Conservation (phyloP, 140 eudicot genomes). For the Oenanthe javanica region DNA sequence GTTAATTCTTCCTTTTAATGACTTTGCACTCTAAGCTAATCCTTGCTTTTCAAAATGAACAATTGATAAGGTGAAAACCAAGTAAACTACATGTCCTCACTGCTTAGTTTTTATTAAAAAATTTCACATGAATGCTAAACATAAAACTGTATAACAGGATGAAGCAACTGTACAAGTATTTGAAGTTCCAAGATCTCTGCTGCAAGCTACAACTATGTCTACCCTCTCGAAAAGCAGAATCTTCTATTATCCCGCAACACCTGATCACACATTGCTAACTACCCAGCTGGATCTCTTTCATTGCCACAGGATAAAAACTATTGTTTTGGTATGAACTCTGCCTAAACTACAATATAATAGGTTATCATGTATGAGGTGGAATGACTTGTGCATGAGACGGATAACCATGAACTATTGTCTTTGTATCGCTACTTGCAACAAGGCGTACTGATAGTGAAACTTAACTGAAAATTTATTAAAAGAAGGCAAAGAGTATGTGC, state of each 20-base stretch:
- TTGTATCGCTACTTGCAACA: neutral
- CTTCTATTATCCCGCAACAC: slow-evolving; percentile 67
- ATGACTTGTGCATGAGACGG: neutral
- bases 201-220: slow-evolving; percentile 65
- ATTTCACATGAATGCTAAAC: neutral
- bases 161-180: slow-evolving; percentile 51
- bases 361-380: neutral
- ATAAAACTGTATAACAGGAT: slow-evolving; percentile 34
- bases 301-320: slow-evolving; percentile 9
- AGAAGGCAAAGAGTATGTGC: neutral
- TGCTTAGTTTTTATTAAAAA: neutral
- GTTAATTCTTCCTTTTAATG: slow-evolving; percentile 21
- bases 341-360: neutral
- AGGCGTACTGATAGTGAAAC: neutral
- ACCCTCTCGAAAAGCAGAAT: slow-evolving; percentile 61
- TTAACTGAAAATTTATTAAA: neutral
- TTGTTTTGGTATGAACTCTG: too few species aligned
- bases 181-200: slow-evolving; percentile 76
- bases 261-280: slow-evolving; percentile 51
- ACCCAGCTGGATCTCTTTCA: slow-evolving; percentile 11
- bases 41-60: slow-evolving; percentile 41
- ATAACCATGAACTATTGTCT: neutral
- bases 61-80: slow-evolving; percentile 38
- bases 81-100: slow-evolving; percentile 23
- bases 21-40: slow-evolving; percentile 16